These are phyloP conservation scores for Porodaedalea pini DNA, from an alignment of 1,284 basidiomycete species.

Conservation along the genomic window DNA sequence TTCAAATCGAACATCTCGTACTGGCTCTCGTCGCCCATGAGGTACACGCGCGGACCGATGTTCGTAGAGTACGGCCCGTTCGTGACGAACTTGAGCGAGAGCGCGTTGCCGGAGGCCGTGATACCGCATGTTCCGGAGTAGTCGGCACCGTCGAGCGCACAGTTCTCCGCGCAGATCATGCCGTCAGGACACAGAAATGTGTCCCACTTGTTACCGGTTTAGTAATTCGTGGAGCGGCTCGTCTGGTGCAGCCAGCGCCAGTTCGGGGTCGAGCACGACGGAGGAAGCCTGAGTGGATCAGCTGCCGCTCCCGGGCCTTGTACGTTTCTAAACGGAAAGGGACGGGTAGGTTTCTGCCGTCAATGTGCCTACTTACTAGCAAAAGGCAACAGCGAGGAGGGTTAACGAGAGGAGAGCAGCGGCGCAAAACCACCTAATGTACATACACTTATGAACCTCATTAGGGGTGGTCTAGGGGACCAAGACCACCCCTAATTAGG, in stretches of 20 bases:
- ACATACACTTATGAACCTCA: too few species aligned
- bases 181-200: constrained; percentile 44
- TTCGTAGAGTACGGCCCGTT: constrained; percentile 21
- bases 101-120: constrained; percentile 37
- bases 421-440: constrained; percentile 33
- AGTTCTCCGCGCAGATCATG: constrained; percentile 39
- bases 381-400: constrained; percentile 33
- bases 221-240: constrained; percentile 48
- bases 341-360: constrained; percentile 40
- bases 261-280: constrained; percentile 49
- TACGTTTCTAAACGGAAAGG: constrained; percentile 39
- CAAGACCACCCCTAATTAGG: too few species aligned
- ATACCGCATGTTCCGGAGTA: constrained; percentile 42
- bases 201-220: constrained; percentile 53
- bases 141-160: constrained; percentile 37
- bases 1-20: constrained; percentile 29
- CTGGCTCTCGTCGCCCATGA: constrained; percentile 24
- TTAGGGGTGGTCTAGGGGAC: too few species aligned
- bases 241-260: constrained; percentile 50
- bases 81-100: constrained; percentile 32
- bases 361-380: constrained; percentile 39
- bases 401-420: constrained; percentile 32
- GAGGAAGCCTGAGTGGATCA: constrained; percentile 35
- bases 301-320: constrained; percentile 34
- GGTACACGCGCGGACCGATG: constrained; percentile 31